Percentiles rank a stretch among this genome's conserved stretches.
Conservation (phyloP, 768 basidiomycete species). For the Tulasnella sp. region DNA sequence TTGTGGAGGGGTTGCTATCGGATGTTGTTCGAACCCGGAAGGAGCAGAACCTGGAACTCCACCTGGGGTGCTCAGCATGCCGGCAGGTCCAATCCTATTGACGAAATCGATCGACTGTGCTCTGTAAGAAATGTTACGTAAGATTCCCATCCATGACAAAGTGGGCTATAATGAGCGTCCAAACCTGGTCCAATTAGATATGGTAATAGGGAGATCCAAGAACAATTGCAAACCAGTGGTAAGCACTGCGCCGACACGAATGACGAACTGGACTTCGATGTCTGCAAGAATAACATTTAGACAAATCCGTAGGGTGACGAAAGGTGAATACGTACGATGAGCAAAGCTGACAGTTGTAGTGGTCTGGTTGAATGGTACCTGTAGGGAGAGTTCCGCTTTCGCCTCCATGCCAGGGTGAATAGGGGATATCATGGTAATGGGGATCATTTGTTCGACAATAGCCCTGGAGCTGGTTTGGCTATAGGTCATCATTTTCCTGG, state of each 20-base stretch:
- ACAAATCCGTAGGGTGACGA: neutral
- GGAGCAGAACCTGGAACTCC: neutral
- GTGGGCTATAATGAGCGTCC: too few relatives aligned
- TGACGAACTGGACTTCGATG: conserved; percentile 72
- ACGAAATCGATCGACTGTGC: too few relatives aligned
- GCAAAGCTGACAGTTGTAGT: too few relatives aligned
- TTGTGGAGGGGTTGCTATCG: neutral
- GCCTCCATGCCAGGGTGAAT: conserved; percentile 69
- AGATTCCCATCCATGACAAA: neutral
- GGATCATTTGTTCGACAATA: conserved; percentile 67
- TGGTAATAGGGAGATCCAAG: conserved; percentile 75
- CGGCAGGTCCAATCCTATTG: too few relatives aligned
- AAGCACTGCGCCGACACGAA: conserved; percentile 73
- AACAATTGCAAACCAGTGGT: too few relatives aligned
- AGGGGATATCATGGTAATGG: conserved; percentile 57
- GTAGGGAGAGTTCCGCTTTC: conserved; percentile 67
- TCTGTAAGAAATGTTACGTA: conserved; percentile 40
- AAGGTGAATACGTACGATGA: too few relatives aligned
- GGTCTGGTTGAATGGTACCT: conserved; percentile 68
- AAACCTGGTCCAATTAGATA: conserved; percentile 84
- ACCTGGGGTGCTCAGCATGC: too few relatives aligned
- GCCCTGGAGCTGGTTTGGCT: conserved; percentile 54
- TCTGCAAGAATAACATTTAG: conserved; percentile 31
- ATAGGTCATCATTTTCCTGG: conserved; percentile 46
- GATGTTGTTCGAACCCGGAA: too few relatives aligned